phyloP scores from a whole-genome alignment of 2,329 filamentous ascomycete species.

The Fusarium tuaranense region DNA sequence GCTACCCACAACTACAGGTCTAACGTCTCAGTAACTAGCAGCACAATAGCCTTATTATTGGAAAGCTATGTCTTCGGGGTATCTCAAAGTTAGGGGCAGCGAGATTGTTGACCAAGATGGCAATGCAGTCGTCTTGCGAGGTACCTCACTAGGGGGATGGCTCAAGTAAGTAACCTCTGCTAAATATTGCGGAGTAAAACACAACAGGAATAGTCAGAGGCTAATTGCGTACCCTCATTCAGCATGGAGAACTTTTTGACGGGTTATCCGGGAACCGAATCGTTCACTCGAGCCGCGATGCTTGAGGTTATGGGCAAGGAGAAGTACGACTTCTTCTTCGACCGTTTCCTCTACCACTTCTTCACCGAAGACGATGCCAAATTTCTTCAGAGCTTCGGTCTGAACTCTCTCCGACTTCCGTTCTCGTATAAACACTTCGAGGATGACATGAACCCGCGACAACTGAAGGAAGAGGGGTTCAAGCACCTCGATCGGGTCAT shows the following conservation, averaged over 20 bases:
- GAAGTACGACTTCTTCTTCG: neutral
- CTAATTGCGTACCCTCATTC: fast-evolving
- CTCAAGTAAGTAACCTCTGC: neutral
- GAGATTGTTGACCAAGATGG: neutral
- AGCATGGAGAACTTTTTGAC: neutral
- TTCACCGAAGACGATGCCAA: neutral
- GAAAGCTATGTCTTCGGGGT: neutral
- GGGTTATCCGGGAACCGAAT: neutral
- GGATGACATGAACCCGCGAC: neutral
- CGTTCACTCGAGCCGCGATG: neutral
- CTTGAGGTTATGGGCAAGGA: neutral
- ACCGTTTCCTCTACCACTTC: neutral
- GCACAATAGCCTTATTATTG: neutral
- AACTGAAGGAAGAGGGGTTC: neutral
- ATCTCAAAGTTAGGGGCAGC: neutral
- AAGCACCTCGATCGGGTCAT: neutral
- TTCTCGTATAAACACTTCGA: neutral
- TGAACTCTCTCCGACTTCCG: neutral
- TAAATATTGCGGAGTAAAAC: fast-evolving
- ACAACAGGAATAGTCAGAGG: fast-evolving
- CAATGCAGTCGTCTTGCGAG: neutral
- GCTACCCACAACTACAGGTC: neutral
- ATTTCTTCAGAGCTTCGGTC: neutral
- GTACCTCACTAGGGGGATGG: neutral
- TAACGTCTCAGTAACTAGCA: neutral